phyloP scores from a whole-genome alignment of 1,284 basidiomycete species.

The Somion occarium region DNA sequence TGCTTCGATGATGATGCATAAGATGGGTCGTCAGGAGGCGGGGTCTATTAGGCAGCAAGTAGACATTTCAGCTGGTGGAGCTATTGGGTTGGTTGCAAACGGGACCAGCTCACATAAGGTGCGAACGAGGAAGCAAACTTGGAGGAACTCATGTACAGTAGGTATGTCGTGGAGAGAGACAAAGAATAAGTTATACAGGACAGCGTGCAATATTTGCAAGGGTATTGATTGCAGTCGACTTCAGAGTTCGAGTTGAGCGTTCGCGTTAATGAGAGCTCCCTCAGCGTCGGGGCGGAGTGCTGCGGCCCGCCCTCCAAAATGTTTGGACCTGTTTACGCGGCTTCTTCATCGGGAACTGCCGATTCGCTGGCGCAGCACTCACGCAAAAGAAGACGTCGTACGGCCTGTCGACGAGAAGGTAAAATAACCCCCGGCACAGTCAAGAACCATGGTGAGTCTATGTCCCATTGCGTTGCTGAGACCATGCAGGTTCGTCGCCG shows the following conservation, averaged over 20 bases:
- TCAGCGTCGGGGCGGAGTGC: background rate
- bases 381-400: conserved; percentile 6
- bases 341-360: conserved; percentile 12
- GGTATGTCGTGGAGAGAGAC: too few species aligned
- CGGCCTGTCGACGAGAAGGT: conserved; percentile 26
- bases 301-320: background rate
- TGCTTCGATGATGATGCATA: conserved; percentile 25
- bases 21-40: conserved; percentile 55
- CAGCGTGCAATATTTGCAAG: too few species aligned
- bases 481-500: conserved; percentile 9
- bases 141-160: conserved; percentile 26
- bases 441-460: conserved; percentile 30
- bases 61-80: background rate
- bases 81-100: background rate
- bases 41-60: conserved; percentile 35
- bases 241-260: too few species aligned
- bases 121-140: conserved; percentile 40
- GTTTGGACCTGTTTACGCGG: conserved; percentile 6
- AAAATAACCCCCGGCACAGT: conserved; percentile 24
- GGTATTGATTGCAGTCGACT: too few species aligned
- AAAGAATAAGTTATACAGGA: too few species aligned
- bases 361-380: conserved; percentile 5
- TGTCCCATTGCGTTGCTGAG: conserved; percentile 17
- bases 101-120: conserved; percentile 42
- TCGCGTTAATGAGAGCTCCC: too few species aligned